Conservation (phyloP, 1,284 basidiomycete genomes). For the Ceratobasidium theobromae region DNA sequence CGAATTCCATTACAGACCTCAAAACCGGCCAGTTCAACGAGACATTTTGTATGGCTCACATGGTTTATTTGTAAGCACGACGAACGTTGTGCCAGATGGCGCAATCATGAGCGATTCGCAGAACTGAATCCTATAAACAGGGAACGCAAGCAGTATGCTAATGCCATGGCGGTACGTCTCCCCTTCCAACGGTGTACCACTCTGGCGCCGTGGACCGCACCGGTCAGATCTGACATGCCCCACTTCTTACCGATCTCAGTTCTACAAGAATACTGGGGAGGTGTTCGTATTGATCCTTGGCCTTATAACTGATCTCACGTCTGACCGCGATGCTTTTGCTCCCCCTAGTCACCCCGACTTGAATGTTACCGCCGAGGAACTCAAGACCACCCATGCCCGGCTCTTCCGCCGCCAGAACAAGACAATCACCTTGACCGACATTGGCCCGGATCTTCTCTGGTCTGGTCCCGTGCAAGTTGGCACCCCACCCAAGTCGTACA, state of each 20-base stretch:
- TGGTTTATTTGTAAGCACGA: constrained; percentile 23
- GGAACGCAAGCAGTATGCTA: constrained; percentile 29
- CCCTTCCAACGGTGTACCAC: background rate
- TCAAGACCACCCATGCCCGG: constrained; percentile 20
- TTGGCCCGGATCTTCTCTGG: constrained; percentile 19
- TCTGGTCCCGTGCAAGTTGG: constrained; percentile 23
- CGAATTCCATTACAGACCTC: constrained; percentile 26
- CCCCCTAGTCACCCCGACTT: constrained; percentile 18
- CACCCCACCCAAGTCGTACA: constrained; percentile 21
- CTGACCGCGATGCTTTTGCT: constrained; percentile 1
- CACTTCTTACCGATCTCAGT: constrained; percentile 7
- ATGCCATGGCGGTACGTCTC: constrained; percentile 20
- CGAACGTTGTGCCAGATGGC: background rate
- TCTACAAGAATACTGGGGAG: constrained; percentile 25
- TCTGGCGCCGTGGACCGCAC: constrained; percentile 1
- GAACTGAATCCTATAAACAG: constrained; percentile 1
- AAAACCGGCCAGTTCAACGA: constrained; percentile 24
- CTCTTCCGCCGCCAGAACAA: constrained; percentile 21
- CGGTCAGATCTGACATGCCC: background rate
- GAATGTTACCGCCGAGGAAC: constrained; percentile 19
- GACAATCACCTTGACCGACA: constrained; percentile 22
- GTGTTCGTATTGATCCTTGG: constrained; percentile 5
- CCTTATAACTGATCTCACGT: background rate
- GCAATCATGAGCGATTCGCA: background rate
- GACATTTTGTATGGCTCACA: constrained; percentile 30